A percentile compares a stretch with the other conserved stretches of the same genome.
Evolutionary conservation across 345 rosid genomes (phyloP).

Genomic region (Hevea brasiliensis): DNA sequence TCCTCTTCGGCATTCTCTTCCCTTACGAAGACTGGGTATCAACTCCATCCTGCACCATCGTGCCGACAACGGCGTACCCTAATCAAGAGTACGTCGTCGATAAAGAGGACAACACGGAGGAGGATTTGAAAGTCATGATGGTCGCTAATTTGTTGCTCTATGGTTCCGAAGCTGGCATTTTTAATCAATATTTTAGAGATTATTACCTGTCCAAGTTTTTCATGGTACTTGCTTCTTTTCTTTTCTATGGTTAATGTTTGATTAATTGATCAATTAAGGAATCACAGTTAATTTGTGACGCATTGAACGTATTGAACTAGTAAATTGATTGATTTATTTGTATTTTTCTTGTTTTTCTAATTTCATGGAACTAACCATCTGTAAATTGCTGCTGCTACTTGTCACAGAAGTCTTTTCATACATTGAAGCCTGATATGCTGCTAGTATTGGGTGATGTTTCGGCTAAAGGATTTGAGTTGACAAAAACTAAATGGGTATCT

Average conservation of each 20-base stretch:
- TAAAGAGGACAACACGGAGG: constrained; percentile 6
- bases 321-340: no score
- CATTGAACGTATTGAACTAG: no score
- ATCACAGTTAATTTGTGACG: not conserved
- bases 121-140: constrained; percentile 53
- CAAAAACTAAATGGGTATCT: constrained; percentile 43
- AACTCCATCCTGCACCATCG: constrained; percentile 44
- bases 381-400: not conserved
- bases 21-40: constrained; percentile 46
- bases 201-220: constrained; percentile 58
- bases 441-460: constrained; percentile 63
- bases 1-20: constrained; percentile 32
- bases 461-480: constrained; percentile 46
- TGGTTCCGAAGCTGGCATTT: constrained; percentile 43
- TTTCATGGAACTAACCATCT: constrained; percentile 1
- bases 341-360: no score
- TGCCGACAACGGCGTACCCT: constrained; percentile 21
- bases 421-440: constrained; percentile 62
- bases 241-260: not conserved
- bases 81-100: constrained; percentile 10
- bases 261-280: not conserved
- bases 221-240: constrained; percentile 31
- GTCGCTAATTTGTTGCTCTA: constrained; percentile 50
- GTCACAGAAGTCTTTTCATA: constrained; percentile 56
- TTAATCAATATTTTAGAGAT: constrained; percentile 44